phyloP scores from a whole-genome alignment of 345 rosid genomes.

The Gossypioides kirkii region DNA sequence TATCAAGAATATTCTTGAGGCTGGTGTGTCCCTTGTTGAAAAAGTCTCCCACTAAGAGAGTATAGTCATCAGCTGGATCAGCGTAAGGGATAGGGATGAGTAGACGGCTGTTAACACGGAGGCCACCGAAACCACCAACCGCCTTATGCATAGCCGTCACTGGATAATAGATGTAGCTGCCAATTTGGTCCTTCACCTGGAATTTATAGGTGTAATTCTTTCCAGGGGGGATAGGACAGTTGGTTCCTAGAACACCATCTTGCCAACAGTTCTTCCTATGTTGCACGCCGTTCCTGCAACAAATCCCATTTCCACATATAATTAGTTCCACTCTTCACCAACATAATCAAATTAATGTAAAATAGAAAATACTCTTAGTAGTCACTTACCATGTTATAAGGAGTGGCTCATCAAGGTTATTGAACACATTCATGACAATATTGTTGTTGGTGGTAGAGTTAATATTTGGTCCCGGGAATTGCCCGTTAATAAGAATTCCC shows the following conservation, averaged over 20 bases:
- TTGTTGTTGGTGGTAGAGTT: slow-evolving; percentile 76
- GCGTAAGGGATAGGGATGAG: slow-evolving; percentile 70
- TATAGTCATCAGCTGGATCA: slow-evolving; percentile 55
- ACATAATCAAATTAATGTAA: neutral
- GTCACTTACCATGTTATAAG: slow-evolving; percentile 8
- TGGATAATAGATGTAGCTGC: slow-evolving; percentile 68
- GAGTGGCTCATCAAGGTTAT: neutral
- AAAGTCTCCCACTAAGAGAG: slow-evolving; percentile 62
- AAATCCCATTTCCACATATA: neutral
- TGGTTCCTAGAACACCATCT: slow-evolving; percentile 64
- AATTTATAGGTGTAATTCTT: slow-evolving; percentile 67
- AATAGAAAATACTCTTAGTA: too few relatives aligned
- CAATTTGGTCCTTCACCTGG: slow-evolving; percentile 91
- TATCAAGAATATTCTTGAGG: slow-evolving; percentile 44
- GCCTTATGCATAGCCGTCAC: slow-evolving; percentile 46
- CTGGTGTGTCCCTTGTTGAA: slow-evolving; percentile 48
- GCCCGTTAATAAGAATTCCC: too few relatives aligned
- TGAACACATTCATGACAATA: slow-evolving; percentile 42
- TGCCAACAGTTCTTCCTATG: slow-evolving; percentile 87
- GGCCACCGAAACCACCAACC: slow-evolving; percentile 71
- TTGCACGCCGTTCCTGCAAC: slow-evolving; percentile 68
- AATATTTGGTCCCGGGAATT: neutral
- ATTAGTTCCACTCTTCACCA: too few relatives aligned
- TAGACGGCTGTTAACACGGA: slow-evolving; percentile 60
- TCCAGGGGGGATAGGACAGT: slow-evolving; percentile 68